Conservation (phyloP, 1,284 basidiomycete species). For the Cutaneotrichosporon sp. region DNA sequence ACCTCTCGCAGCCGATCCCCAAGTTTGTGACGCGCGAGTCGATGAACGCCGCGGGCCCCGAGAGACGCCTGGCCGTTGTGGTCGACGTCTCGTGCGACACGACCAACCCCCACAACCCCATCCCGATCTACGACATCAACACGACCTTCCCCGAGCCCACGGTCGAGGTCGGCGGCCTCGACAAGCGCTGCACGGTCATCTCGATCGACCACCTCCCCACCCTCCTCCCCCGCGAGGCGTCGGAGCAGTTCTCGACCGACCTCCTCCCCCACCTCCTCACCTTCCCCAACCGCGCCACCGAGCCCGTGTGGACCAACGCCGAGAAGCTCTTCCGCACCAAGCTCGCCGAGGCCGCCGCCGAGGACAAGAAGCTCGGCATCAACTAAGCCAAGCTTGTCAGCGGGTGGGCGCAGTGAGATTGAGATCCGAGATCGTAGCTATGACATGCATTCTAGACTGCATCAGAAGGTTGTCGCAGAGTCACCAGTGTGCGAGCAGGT, state of each 20-base stretch:
- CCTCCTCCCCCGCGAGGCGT: slow-evolving; percentile 85
- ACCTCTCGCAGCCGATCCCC: slow-evolving; percentile 86
- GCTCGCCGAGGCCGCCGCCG: slow-evolving; percentile 58
- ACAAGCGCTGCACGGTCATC: slow-evolving; percentile 68
- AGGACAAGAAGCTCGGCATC: slow-evolving; percentile 47
- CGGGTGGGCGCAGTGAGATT: too few species aligned
- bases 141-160: slow-evolving; percentile 95
- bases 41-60: slow-evolving; percentile 69
- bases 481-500: neutral
- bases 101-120: slow-evolving; percentile 97
- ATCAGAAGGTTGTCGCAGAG: neutral
- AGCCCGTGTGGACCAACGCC: slow-evolving; percentile 87
- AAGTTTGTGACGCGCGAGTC: slow-evolving; percentile 79
- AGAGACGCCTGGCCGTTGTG: slow-evolving; percentile 74
- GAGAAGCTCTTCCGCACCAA: slow-evolving; percentile 83
- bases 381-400: too few species aligned
- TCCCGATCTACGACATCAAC: slow-evolving; percentile 94
- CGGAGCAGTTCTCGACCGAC: slow-evolving; percentile 92
- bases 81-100: slow-evolving; percentile 99
- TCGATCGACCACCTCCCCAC: slow-evolving; percentile 99
- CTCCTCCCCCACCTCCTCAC: slow-evolving; percentile 83
- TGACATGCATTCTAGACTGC: slow-evolving; percentile 7
- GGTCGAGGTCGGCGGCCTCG: slow-evolving; percentile 67
- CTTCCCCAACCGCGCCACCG: slow-evolving; percentile 67
- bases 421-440: neutral